These are phyloP conservation scores for Pyrus pyrifolia DNA, from an alignment of 306 rosid species.

Conservation along the genomic window DNA sequence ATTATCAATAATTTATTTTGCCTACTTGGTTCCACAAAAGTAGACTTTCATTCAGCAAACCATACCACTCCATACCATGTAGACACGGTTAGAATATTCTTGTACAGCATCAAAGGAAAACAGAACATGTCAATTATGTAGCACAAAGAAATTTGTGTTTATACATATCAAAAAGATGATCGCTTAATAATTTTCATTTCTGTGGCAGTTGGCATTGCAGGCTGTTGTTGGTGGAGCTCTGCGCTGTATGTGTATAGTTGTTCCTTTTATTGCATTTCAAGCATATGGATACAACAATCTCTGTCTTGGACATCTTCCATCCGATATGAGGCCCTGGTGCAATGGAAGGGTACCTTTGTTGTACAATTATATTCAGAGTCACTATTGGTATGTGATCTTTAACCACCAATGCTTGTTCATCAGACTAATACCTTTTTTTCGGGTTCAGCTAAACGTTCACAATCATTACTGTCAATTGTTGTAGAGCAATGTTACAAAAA, in stretches of 20 bases:
- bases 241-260: conserved; percentile 51
- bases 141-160: not conserved
- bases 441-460: not conserved
- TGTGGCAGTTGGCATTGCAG: conserved; percentile 54
- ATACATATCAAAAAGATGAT: not conserved
- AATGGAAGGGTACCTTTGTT: conserved; percentile 72
- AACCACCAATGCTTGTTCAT: not conserved
- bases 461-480: too few species aligned
- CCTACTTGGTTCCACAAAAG: not conserved
- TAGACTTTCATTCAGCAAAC: not conserved
- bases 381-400: conserved; percentile 58
- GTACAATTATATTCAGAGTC: conserved; percentile 80
- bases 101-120: not conserved
- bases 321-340: conserved; percentile 82
- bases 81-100: not conserved
- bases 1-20: not conserved
- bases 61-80: not conserved
- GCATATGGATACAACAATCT: conserved; percentile 76
- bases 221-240: conserved; percentile 54
- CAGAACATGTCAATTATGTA: not conserved
- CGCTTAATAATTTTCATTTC: conserved; percentile 8
- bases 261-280: conserved; percentile 77
- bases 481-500: too few species aligned
- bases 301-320: conserved; percentile 44
- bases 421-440: not conserved